Base-by-base conservation (phyloP, 2,329 filamentous ascomycete genomes). In the Penicillium carneum region DNA sequence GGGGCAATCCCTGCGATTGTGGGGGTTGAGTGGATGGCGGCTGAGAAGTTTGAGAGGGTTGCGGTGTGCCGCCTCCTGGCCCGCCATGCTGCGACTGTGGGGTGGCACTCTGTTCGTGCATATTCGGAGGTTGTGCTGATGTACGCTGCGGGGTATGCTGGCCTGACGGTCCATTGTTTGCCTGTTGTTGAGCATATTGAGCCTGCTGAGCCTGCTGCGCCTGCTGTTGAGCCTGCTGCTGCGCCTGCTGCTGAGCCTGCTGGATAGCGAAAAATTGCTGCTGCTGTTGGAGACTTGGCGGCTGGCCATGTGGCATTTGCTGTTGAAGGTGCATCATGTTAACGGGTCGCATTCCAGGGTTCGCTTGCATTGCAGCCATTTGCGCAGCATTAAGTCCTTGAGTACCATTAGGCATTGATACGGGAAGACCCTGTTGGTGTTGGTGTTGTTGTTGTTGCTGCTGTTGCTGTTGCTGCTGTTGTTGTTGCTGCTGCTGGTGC, bases 41-140 rank as follows among this genome's bases (percentile, higher is more conserved):
- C 57, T 72, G 74, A 16, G 66, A 68, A 20, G 69, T 64, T 29
- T 67, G 71, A 42, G 74, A 73, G 9, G 76, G 71, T 43, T 78
- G 75, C 48, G 79, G 77, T 33, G 77, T 80, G 36, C 66, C 73
- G 43, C 75, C 74, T 45, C 76, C 75, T 62, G 74, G 74, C 14
- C 73, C 75, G 51, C 73, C 75, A 54, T 76, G 76, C 66, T 81
- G 79, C n/a, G 80, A 79, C 64, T 80, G 79, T 18, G 79, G 77
- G 42, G 79, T 79, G 3, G 74, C 77, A 49, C 73, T 77, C 59
- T 79, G 78, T 53, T 80, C 77, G 46, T 79, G 77, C 63, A 81
- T 76, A 57, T 69, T 77, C 62, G 79, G 80, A 41, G 79, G 74
- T 63, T 81, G 80, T 41, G 76, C 71, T 4, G 76, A 75, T 41